Conservation (phyloP, 129 eudicot genomes). For the Escallonia herrerae region DNA sequence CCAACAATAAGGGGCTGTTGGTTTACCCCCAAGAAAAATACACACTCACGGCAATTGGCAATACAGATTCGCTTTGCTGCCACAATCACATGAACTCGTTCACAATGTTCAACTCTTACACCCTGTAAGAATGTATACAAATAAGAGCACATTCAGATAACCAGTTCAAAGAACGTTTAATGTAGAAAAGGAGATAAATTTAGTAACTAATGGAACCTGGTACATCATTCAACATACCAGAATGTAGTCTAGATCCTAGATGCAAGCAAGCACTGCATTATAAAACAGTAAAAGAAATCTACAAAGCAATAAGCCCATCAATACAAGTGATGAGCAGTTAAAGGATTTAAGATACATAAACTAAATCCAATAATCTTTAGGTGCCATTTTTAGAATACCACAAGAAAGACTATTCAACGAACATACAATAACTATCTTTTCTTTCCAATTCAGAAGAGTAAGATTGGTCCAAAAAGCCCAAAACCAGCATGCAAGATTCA, state of each 20-base stretch:
- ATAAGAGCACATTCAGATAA: neutral
- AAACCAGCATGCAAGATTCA: no score
- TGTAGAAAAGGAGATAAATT: neutral
- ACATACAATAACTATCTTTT: no score
- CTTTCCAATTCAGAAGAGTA: no score
- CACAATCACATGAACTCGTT: conserved; percentile 85
- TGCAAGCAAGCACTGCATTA: neutral
- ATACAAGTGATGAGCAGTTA: neutral
- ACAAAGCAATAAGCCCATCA: neutral
- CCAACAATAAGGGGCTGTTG: conserved; percentile 95
- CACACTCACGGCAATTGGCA: conserved; percentile 95
- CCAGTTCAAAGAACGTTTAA: neutral
- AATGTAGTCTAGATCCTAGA: neutral
- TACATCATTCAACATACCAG: neutral
- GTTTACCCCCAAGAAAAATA: conserved; percentile 90
- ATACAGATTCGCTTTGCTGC: conserved; percentile 90
- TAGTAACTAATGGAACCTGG: neutral
- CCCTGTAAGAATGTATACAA: conserved; percentile 46
- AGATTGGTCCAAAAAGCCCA: no score
- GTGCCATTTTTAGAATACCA: neutral
- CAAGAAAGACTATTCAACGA: neutral
- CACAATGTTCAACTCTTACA: conserved; percentile 94
- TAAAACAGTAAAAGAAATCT: neutral
- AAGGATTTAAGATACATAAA: neutral
- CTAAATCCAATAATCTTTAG: neutral